These are phyloP conservation scores for Zychaea mexicana DNA, from an alignment of 371 early-diverging fungal species.

Conservation along the genomic window DNA sequence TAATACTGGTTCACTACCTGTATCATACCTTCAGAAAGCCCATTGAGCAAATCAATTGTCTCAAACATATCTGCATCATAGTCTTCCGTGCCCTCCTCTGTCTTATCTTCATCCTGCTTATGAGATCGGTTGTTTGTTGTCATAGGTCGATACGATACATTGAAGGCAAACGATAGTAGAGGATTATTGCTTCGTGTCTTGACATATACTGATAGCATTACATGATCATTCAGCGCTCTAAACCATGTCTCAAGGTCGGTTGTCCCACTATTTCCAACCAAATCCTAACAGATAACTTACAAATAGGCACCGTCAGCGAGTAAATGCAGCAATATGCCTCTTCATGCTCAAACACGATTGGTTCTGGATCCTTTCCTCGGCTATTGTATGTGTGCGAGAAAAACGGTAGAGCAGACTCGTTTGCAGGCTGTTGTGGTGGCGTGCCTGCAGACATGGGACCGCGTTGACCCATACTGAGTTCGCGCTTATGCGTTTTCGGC, in stretches of 20 bases:
- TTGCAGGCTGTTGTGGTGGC: neutral
- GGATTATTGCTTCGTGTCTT: slow-evolving; percentile 30
- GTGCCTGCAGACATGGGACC: slow-evolving; percentile 6
- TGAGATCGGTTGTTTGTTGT: slow-evolving; percentile 21
- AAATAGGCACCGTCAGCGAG: slow-evolving; percentile 60
- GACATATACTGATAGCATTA: slow-evolving; percentile 29
- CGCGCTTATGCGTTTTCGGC: slow-evolving; percentile 30
- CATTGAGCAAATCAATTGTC: slow-evolving; percentile 60
- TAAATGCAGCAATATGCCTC: slow-evolving; percentile 57
- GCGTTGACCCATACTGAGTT: slow-evolving; percentile 11
- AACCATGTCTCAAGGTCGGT: no score
- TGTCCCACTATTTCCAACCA: no score
- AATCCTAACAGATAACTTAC: slow-evolving; percentile 49
- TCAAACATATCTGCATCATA: slow-evolving; percentile 62
- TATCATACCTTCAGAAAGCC: slow-evolving; percentile 54
- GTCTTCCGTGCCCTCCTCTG: slow-evolving; percentile 50
- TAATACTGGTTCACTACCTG: neutral
- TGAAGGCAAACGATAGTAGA: slow-evolving; percentile 48
- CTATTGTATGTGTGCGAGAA: slow-evolving; percentile 61
- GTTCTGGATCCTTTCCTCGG: slow-evolving; percentile 48
- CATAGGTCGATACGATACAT: slow-evolving; percentile 50
- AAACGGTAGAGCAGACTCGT: slow-evolving; percentile 39
- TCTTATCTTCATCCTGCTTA: slow-evolving; percentile 42
- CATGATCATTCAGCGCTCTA: no score
- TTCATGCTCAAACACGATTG: slow-evolving; percentile 47